Conservation (phyloP, 2,329 filamentous ascomycete genomes). For the Elsinoe necatrix region DNA sequence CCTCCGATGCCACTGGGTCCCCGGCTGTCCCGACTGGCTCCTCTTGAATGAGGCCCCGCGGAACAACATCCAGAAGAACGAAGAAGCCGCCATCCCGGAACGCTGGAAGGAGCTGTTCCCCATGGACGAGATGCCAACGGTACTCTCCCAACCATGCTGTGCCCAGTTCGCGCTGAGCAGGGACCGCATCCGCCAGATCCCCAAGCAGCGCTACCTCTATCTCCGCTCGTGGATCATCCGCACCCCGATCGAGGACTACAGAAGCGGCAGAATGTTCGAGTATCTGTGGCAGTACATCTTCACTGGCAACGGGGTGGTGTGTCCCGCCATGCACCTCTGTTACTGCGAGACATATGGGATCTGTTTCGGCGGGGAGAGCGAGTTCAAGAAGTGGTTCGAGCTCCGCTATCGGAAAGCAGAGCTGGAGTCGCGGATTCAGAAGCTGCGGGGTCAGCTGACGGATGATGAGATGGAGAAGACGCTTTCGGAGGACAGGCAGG, state of each 20-base stretch:
- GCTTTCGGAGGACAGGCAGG: not conserved
- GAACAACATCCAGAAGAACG: slow-evolving; percentile 32
- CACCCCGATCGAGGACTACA: slow-evolving; percentile 47
- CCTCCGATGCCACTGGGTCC: slow-evolving; percentile 47
- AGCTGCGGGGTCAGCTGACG: not conserved
- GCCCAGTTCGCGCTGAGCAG: slow-evolving; percentile 55
- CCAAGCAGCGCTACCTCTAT: slow-evolving; percentile 46
- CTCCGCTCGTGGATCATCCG: slow-evolving; percentile 54
- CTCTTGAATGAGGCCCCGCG: slow-evolving; percentile 35
- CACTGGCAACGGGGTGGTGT: slow-evolving; percentile 42
- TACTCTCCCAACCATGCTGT: slow-evolving; percentile 55
- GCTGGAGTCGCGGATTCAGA: slow-evolving; percentile 3
- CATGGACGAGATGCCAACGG: slow-evolving; percentile 37
- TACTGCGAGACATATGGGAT: slow-evolving; percentile 57
- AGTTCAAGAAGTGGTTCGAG: slow-evolving; percentile 43
- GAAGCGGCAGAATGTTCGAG: slow-evolving; percentile 54
- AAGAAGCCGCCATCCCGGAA: slow-evolving; percentile 38
- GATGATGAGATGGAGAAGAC: slow-evolving; percentile 1
- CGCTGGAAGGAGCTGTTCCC: slow-evolving; percentile 43
- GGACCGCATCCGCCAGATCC: slow-evolving; percentile 48
- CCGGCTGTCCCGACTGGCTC: slow-evolving; percentile 49
- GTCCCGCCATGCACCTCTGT: slow-evolving; percentile 48
- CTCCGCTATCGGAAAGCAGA: slow-evolving; percentile 28
- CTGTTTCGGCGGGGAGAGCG: slow-evolving; percentile 47
- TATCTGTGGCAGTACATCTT: slow-evolving; percentile 59